A percentile compares a stretch with the other conserved stretches of the same genome.
These are phyloP conservation scores for Coleophoma cylindrospora DNA, from an alignment of 2,329 filamentous ascomycete genomes.

Conservation along the genomic window DNA sequence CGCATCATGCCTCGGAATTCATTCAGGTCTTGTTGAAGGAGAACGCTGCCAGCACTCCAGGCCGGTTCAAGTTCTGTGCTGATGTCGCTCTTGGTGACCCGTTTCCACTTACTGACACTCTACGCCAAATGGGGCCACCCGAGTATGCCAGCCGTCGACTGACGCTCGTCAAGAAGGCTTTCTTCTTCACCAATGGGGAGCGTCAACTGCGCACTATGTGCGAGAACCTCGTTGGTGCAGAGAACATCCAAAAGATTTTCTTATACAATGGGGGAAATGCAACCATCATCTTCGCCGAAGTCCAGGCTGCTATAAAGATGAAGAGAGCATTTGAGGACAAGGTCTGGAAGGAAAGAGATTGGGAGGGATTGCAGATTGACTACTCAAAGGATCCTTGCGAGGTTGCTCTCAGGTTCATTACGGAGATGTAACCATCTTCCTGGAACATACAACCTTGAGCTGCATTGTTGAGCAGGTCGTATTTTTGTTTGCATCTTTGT, in stretches of 20 bases:
- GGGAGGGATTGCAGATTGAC: conserved; percentile 16
- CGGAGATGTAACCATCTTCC: not conserved
- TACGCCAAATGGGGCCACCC: conserved; percentile 17
- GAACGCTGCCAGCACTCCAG: conserved; percentile 7
- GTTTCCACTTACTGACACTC: conserved; percentile 14
- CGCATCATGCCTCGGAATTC: conserved; percentile 17
- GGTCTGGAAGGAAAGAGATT: conserved; percentile 6
- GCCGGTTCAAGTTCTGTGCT: conserved; percentile 20
- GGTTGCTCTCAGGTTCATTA: conserved; percentile 10
- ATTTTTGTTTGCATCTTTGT: too few relatives aligned
- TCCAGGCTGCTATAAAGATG: conserved; percentile 18
- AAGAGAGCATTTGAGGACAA: conserved; percentile 19
- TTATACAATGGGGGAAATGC: conserved; percentile 27
- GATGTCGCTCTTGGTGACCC: conserved; percentile 17
- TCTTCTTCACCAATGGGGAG: conserved; percentile 23
- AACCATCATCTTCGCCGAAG: conserved; percentile 24
- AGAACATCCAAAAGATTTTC: conserved; percentile 20
- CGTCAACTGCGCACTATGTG: conserved; percentile 15
- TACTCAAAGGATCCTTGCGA: conserved; percentile 23
- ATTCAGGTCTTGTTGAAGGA: conserved; percentile 13
- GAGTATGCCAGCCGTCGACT: conserved; percentile 21
- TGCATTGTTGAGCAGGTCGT: too few relatives aligned
- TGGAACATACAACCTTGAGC: too few relatives aligned
- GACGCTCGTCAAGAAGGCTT: conserved; percentile 23
- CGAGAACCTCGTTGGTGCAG: conserved; percentile 15